Percentiles rank a stretch among this genome's conserved stretches.
These are phyloP conservation scores for Cryptococcus sp. DNA, from an alignment of 1,284 basidiomycete genomes.

Conservation along the genomic window DNA sequence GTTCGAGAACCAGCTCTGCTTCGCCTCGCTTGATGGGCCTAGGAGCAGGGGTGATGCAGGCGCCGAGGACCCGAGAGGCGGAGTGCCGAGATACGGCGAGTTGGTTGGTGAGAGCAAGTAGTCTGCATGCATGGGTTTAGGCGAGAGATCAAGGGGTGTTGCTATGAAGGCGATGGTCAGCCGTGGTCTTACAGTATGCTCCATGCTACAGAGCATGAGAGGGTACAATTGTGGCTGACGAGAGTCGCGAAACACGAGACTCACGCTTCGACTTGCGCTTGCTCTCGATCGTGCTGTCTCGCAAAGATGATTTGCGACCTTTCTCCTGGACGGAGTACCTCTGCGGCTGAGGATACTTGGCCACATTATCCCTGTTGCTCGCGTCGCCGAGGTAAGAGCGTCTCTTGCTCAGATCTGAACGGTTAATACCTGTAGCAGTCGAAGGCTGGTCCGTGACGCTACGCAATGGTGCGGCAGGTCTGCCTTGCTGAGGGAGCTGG, in stretches of 20 bases:
- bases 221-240: neutral
- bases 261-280: constrained; percentile 36
- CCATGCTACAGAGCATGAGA: neutral
- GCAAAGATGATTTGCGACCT: neutral
- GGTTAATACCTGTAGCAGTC: neutral
- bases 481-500: neutral
- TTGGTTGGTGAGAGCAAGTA: constrained; percentile 33
- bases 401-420: neutral
- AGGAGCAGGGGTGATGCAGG: constrained; percentile 32
- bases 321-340: neutral
- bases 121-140: constrained; percentile 33
- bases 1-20: constrained; percentile 72
- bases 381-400: neutral
- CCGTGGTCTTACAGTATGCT: neutral
- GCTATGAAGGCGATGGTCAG: constrained; percentile 14
- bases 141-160: constrained; percentile 33
- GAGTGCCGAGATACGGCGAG: constrained; percentile 29
- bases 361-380: neutral
- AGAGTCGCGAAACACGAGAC: constrained; percentile 3
- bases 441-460: constrained; percentile 18
- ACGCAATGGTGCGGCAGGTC: neutral
- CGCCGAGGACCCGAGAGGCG: constrained; percentile 42
- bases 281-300: constrained; percentile 19
- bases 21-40: constrained; percentile 58
- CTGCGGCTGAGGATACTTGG: neutral